Percentiles rank a stretch among this genome's conserved stretches.
These are phyloP conservation scores for Bisporella sp. DNA, from an alignment of 2,329 filamentous ascomycete genomes.

Conservation along the genomic window DNA sequence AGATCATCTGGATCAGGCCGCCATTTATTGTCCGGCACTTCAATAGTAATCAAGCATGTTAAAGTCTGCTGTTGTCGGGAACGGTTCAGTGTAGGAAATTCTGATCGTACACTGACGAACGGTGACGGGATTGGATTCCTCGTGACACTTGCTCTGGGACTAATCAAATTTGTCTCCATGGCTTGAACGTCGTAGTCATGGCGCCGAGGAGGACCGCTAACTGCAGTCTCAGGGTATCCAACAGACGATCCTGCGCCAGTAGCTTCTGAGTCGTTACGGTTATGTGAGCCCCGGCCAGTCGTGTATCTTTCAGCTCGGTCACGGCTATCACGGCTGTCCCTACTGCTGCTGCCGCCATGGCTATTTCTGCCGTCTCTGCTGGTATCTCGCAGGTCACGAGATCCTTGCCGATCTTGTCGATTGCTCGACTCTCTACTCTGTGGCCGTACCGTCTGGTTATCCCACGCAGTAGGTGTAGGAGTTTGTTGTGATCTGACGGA, in stretches of 20 bases:
- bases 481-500: conserved; percentile 33
- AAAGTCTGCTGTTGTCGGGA: conserved; percentile 92
- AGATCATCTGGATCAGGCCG: conserved; percentile 76
- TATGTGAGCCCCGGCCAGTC: conserved; percentile 39
- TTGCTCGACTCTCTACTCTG: conserved; percentile 38
- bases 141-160: conserved; percentile 57
- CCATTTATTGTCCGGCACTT: conserved; percentile 92
- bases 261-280: conserved; percentile 70
- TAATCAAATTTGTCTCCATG: conserved; percentile 80
- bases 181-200: conserved; percentile 96
- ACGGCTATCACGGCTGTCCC: conserved; percentile 36
- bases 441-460: conserved; percentile 49
- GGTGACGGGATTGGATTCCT: conserved; percentile 88
- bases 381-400: conserved; percentile 32
- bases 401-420: conserved; percentile 23
- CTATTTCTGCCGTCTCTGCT: conserved; percentile 26
- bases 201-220: conserved; percentile 61
- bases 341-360: conserved; percentile 23
- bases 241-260: conserved; percentile 68
- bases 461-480: conserved; percentile 62
- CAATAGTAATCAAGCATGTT: conserved; percentile 88
- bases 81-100: conserved; percentile 89
- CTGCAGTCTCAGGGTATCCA: conserved; percentile 72
- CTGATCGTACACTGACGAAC: conserved; percentile 88
- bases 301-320: conserved; percentile 41